Percentiles rank a stretch among this genome's conserved stretches.
These are phyloP conservation scores for Cyclotella sp. DNA, from an alignment of 108 stramenopile species.

Conservation along the genomic window DNA sequence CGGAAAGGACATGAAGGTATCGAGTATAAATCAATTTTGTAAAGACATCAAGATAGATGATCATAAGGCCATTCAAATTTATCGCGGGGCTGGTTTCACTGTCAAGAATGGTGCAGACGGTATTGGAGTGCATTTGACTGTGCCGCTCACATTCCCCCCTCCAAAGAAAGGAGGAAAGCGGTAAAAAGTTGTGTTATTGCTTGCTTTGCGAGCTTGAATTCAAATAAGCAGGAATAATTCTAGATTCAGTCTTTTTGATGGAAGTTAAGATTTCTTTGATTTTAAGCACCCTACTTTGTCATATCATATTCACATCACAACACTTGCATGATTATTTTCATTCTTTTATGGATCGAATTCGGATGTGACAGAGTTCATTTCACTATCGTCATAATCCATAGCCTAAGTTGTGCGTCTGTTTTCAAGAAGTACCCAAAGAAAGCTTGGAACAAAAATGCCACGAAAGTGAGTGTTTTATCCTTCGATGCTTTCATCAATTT, in stretches of 20 bases:
- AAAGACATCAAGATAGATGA: conserved; percentile 71
- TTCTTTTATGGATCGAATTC: too few relatives aligned
- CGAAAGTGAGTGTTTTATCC: conserved; percentile 25
- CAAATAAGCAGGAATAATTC: too few relatives aligned
- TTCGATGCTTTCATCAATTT: conserved; percentile 68
- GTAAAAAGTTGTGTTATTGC: neutral
- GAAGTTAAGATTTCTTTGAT: too few relatives aligned
- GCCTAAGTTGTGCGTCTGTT: too few relatives aligned
- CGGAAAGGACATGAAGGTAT: conserved; percentile 67
- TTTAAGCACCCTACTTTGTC: too few relatives aligned
- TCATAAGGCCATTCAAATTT: conserved; percentile 52
- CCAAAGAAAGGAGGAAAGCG: conserved; percentile 54
- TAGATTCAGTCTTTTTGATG: too few relatives aligned
- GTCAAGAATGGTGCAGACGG: conserved; percentile 58
- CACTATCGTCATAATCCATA: too few relatives aligned
- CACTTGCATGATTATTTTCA: too few relatives aligned
- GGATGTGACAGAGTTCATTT: too few relatives aligned
- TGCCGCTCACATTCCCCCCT: conserved; percentile 82
- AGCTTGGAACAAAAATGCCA: too few relatives aligned
- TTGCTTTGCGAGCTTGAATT: neutral
- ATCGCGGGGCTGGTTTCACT: conserved; percentile 81
- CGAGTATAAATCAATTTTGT: conserved; percentile 58
- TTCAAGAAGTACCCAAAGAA: too few relatives aligned
- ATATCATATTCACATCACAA: too few relatives aligned
- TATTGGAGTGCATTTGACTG: conserved; percentile 59